Base-by-base conservation (phyloP, 495 filamentous ascomycete species). In the Rhypophila decipiens region DNA sequence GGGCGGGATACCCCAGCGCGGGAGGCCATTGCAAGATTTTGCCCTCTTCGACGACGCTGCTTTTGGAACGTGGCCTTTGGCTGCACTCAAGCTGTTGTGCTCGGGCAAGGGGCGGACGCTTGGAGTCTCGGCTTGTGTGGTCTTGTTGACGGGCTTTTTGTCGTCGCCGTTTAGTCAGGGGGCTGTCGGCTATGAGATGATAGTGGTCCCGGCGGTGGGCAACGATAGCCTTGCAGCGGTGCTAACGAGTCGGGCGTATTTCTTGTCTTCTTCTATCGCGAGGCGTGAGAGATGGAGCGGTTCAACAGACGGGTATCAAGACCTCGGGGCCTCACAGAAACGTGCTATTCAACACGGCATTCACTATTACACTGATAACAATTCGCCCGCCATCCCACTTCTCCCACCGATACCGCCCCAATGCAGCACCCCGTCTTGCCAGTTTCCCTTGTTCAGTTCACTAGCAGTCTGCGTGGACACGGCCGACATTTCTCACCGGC, bases 161-260 rank as follows among this genome's bases (percentile, higher is more conserved):
- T 64, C 67, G 37, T 66, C 67, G 23, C 68, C 75, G 9, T 67
- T 76, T 38, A 67, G 69, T 7, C 73, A 77, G 43, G 67, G 68
- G 42, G 61, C 71, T 29, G 65, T 76, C 40, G 38, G 57, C 55
- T 60, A 66, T 39, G 27, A 31, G 27, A 13, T 31, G 27, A 31
- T 31, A 13, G 27, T 13, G 13, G 7, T 31, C 13, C 27, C 7
- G 27, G 13, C 27, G 27, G 27, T 31, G 27, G 13, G 27, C 27
- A 7, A 7, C 27, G 7, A 31, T 13, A 31, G 13, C 27, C 27
- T 31, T 7, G 7, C 27, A n/a, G n/a, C n/a, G n/a, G n/a, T n/a
- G n/a, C n/a, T n/a, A n/a, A n/a, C n/a, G n/a, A n/a, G n/a, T n/a
- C n/a, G n/a, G n/a, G n/a, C n/a, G n/a, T n/a, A n/a, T n/a, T n/a